Evolutionary conservation across 2,329 filamentous ascomycete genomes (phyloP).

Genomic region (Microsporum audouinii): DNA sequence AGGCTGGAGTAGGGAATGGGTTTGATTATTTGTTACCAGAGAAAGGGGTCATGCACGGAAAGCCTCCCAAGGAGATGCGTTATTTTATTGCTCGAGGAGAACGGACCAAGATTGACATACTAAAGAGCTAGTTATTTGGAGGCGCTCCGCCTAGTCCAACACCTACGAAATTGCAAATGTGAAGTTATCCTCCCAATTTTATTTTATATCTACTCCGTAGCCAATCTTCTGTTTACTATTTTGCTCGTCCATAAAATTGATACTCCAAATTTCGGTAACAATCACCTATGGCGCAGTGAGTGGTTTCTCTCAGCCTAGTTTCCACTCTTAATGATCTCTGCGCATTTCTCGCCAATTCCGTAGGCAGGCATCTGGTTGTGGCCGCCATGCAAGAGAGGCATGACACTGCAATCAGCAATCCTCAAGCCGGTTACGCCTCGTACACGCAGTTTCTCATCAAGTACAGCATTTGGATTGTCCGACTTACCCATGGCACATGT

Average conservation of each 20-base stretch:
- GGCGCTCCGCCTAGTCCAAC: not conserved
- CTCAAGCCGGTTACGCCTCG: slow-evolving; percentile 42
- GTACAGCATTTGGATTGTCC: slow-evolving; percentile 22
- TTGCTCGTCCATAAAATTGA: not conserved
- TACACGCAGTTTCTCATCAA: slow-evolving; percentile 34
- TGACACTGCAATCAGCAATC: slow-evolving; percentile 49
- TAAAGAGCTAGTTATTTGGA: not conserved
- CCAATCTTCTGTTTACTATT: not conserved
- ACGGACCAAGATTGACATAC: not conserved
- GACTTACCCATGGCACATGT: slow-evolving; percentile 30
- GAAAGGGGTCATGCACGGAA: not conserved
- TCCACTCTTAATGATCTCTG: slow-evolving; percentile 38
- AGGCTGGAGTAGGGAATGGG: slow-evolving; percentile 48
- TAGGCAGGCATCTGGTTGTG: slow-evolving; percentile 41
- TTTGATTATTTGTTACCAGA: slow-evolving; percentile 40
- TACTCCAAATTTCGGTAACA: not conserved
- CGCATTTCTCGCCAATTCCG: slow-evolving; percentile 49
- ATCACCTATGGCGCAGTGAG: not conserved
- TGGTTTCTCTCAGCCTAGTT: not conserved
- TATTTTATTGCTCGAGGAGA: slow-evolving; percentile 2
- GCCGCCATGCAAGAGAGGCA: slow-evolving; percentile 42
- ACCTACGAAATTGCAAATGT: not conserved
- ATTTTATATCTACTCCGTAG: not conserved
- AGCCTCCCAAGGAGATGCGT: not conserved
- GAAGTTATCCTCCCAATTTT: not conserved